Base-by-base conservation (phyloP, 495 filamentous ascomycete genomes). In the Acidomyces sp. region DNA sequence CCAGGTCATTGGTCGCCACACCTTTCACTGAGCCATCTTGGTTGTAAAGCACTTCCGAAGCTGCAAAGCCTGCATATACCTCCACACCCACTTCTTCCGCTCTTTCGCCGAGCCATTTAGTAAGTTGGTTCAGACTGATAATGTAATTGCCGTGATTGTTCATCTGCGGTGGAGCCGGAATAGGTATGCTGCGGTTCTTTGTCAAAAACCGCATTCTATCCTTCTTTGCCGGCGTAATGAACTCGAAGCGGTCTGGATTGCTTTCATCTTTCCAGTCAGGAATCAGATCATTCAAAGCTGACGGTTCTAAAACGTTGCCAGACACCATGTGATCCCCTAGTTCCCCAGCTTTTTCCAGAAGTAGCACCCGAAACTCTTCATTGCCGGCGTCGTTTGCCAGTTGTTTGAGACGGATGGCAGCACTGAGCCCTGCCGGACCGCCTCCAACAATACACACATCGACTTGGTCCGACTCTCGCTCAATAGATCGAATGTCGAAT, bases 31-130 rank as follows among this genome's bases (percentile, higher is more conserved):
- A 81, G 2, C 90, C 88, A 55, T 94, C 87, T 6, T 71, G 47
- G 24, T 74, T 72, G 59, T 95, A 99, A 32, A 99, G 68, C 13
- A 99, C 69, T 62, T 99, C 90, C 24, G 81, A 81, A 6, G 90
- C 90, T 10, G 90, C 88, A 46, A 99, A 96, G 12, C 90, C 90
- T 9, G 90, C 82, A 49, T 94, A 99, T 9, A 99, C 72, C 60
- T 99, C 90, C n/a, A 96, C 92, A n/a, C 88, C 90, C 19, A 94
- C 46, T 59, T 96, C 90, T 63, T 96, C 92, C 3, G 90, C 90
- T 16, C 90, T 72, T 57, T 96, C 90, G 12, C 81, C 84, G 11
- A 99, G 65, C 90, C 90, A 99, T 58, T 88, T 93, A 24, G 77
- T 79, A 45, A 96, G 76, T 56, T 96, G 81, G 56, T 87, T 95